Base-by-base conservation (phyloP, 345 rosid species). In the Jatropha curcas region DNA sequence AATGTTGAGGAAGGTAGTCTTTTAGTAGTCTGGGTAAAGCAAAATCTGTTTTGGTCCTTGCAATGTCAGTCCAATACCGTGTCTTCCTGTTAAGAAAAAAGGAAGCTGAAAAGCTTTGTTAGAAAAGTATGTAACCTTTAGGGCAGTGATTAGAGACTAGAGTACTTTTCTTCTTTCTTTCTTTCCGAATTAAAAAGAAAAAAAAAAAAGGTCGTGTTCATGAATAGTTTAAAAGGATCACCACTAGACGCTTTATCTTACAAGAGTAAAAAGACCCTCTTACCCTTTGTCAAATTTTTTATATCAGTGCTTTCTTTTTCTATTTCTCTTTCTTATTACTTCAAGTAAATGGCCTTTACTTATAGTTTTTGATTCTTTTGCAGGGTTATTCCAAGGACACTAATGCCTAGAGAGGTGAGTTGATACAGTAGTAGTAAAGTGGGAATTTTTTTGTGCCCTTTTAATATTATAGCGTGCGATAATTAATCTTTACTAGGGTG, bases 401-500 rank as follows among this genome's bases (percentile, higher is more conserved):
- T 94, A 31, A 90, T 89, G 95, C 91, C 97, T 4, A 80, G 90
- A 86, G 93, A 92, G 97, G 98, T 92, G 86, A 65, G 73, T 51
- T 9, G 5, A 12, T 41, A 55, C 61, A 35, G 64, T 39, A 34
- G 64, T 39, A 34, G 63, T 7, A 17, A 3, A 34, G 67, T 58
- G 20, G 39, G 43, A 66, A 31, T 34, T 24, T 24, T 57, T 10
- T 4, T 35, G 70, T 67, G 67, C 50, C 41, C 53, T 55, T 53
- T 56, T 11, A 8, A 34, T n/a, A 46, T 24, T 14, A 17, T 33
- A 53, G 22, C 34, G 53, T 59, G 65, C 13, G 37, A 33, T 65
- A 46, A 30, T 55, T 31, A 33, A 46, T 8, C 39, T 4, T n/a
- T 20, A 9, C 31, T 43, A n/a, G 50, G 14, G 16, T 12, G 14